These are phyloP conservation scores for Ambrosia hybrid DNA, from an alignment of 140 eudicot genomes.

Conservation along the genomic window DNA sequence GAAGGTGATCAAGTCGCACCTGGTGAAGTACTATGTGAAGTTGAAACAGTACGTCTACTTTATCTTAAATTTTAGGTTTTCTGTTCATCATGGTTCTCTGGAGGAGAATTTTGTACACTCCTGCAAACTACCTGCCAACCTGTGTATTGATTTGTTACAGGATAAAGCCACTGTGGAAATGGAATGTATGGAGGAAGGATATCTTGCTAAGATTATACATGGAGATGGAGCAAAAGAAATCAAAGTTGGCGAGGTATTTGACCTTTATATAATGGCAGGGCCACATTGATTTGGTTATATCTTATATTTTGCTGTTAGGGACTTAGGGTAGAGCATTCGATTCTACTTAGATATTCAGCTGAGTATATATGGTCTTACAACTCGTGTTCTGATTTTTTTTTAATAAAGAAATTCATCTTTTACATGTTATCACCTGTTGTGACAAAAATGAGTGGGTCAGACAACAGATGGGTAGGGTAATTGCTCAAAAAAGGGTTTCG, in stretches of 20 bases:
- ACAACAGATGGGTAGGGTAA: too few relatives aligned
- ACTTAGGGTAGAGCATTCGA: too few relatives aligned
- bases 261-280: conserved; percentile 1
- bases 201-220: conserved; percentile 70
- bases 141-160: conserved; percentile 26
- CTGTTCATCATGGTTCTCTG: background rate
- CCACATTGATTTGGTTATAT: background rate
- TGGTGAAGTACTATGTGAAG: conserved; percentile 99
- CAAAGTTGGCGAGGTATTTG: conserved; percentile 87
- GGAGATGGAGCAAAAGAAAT: conserved; percentile 89
- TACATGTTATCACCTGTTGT: conserved; percentile 2
- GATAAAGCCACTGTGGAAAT: conserved; percentile 93
- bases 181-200: conserved; percentile 99
- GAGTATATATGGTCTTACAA: conserved; percentile 12
- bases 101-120: background rate
- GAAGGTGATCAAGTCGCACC: conserved; percentile 92
- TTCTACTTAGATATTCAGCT: background rate
- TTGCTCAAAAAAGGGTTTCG: too few relatives aligned
- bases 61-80: conserved; percentile 2
- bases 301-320: background rate
- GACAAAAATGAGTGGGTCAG: background rate
- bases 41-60: conserved; percentile 73
- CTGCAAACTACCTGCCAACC: background rate
- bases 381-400: background rate
- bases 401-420: background rate